These are phyloP conservation scores for Eutypella sp. DNA, from an alignment of 2,329 filamentous ascomycete species.

Conservation along the genomic window DNA sequence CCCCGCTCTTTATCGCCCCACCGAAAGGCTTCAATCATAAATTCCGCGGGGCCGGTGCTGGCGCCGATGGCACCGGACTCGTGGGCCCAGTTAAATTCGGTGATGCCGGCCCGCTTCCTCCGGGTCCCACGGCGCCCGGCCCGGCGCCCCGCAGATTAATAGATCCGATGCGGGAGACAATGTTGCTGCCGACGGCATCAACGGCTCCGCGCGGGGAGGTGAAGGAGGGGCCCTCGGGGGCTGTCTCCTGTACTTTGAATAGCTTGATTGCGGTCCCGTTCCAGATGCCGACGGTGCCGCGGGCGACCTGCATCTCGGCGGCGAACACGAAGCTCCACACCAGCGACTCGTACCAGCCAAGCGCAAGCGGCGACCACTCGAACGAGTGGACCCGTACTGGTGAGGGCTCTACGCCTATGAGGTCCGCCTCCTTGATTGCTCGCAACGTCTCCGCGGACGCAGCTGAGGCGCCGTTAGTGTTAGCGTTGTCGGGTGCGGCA, in stretches of 20 bases:
- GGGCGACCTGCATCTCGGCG: constrained; percentile 80
- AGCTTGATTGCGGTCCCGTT: constrained; percentile 84
- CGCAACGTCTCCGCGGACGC: constrained; percentile 45
- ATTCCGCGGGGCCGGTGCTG: no score
- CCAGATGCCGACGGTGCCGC: constrained; percentile 89
- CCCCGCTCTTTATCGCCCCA: no score
- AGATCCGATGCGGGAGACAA: constrained; percentile 80
- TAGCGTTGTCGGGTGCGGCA: constrained; percentile 11
- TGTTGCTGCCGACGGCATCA: constrained; percentile 85
- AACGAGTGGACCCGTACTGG: constrained; percentile 80
- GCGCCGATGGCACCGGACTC: not conserved
- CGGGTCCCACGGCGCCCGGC: constrained; percentile 6
- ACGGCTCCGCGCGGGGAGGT: constrained; percentile 85
- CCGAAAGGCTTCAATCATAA: no score
- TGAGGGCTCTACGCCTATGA: constrained; percentile 70
- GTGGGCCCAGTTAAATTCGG: no score
- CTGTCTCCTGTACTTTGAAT: constrained; percentile 84
- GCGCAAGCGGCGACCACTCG: constrained; percentile 83
- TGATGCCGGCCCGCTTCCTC: not conserved
- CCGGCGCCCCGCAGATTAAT: constrained; percentile 60
- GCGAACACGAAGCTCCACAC: constrained; percentile 92
- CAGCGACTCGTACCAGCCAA: constrained; percentile 94
- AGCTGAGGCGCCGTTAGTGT: constrained; percentile 33
- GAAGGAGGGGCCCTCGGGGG: constrained; percentile 72
- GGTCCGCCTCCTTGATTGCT: constrained; percentile 54